phyloP scores from a whole-genome alignment of 805 yeast species.

The Diddensiella santjacobensis region DNA sequence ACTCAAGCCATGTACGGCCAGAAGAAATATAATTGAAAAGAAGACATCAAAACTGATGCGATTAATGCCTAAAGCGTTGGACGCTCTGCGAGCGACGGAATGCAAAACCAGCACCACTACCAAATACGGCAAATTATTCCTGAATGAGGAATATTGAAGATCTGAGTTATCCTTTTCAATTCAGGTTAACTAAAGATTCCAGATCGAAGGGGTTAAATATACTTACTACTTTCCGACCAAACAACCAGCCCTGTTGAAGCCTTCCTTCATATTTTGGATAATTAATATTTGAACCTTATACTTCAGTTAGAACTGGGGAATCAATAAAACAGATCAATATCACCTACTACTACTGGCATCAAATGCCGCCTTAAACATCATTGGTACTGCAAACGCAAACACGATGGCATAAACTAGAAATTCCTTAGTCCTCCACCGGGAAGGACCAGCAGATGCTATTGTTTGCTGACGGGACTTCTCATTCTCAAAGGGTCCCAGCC shows the following conservation, averaged over 20 bases:
- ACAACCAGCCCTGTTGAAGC: conserved; percentile 80
- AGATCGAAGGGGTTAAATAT: conserved; percentile 10
- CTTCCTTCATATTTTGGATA: conserved; percentile 58
- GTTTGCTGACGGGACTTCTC: conserved; percentile 29
- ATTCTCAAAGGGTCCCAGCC: conserved; percentile 37
- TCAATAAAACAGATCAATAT: conserved; percentile 1
- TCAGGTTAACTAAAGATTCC: conserved; percentile 17
- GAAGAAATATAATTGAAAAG: conserved; percentile 65
- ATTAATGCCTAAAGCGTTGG: conserved; percentile 26
- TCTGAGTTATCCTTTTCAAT: conserved; percentile 91
- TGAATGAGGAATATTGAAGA: conserved; percentile 78
- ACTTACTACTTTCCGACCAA: conserved; percentile 66
- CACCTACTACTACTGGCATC: conserved; percentile 55
- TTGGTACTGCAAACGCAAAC: conserved; percentile 69
- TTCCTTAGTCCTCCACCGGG: conserved; percentile 76
- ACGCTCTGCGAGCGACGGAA: conserved; percentile 42
- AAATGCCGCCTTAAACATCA: conserved; percentile 78
- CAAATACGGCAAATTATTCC: conserved; percentile 71
- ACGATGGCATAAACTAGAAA: conserved; percentile 63
- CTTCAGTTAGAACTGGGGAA: neutral
- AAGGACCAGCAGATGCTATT: conserved; percentile 30
- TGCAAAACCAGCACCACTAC: conserved; percentile 55
- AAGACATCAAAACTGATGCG: conserved; percentile 64
- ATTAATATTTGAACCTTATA: conserved; percentile 57
- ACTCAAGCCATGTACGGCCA: conserved; percentile 79